Evolutionary conservation across 371 early-diverging fungal species (phyloP), one percentile per base, ranked within the genome.

Genomic region (Capillidium heterosporum): DNA sequence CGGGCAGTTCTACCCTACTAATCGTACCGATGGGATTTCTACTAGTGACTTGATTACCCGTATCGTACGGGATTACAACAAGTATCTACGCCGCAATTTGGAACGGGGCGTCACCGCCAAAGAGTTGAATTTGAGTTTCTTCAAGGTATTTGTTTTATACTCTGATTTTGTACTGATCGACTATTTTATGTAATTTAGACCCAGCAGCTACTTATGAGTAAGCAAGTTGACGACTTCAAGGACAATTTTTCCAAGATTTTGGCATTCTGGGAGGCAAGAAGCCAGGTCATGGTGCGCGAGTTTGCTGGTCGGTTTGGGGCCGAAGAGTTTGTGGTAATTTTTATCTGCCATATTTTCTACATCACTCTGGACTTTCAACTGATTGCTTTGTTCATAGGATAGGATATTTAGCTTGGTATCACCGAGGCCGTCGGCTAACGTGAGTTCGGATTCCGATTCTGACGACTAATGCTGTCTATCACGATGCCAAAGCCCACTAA

Each of bases 11-110:
- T 67, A 91, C 48, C 89, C 95, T 7, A 92, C 91, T 5, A 72
- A 82, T 63, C 80, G 98, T 60, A 95, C 97, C 29, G 86, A 85
- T 23, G 95, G 95, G 29, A 82, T 98, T 0, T 90, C 91, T 32
- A 98, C 98, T 0, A 89, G 87, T 0, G 92, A 91, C 57, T 67
- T 98, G 42, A 96, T 98, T 60, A 93, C 95, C 1, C 82, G 92
- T 23, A 91, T 98, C 49, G 90, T 98, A 13, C 75, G 83, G 56
- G 93, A 97, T 64, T 95, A 98, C 65, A 94, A 95, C 68, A 72
- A 81, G 58, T 96, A 89, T 69, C 68, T 98, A 27, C 70, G 88
- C 52, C 78, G 98, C 53, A 95, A 96, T 62, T 70, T 98, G 32
- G 87, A 88, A 64, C 75, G 95, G 48, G 98, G 98, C 2, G 80